phyloP scores from a whole-genome alignment of 768 basidiomycete genomes.

The Boletus insuetus region DNA sequence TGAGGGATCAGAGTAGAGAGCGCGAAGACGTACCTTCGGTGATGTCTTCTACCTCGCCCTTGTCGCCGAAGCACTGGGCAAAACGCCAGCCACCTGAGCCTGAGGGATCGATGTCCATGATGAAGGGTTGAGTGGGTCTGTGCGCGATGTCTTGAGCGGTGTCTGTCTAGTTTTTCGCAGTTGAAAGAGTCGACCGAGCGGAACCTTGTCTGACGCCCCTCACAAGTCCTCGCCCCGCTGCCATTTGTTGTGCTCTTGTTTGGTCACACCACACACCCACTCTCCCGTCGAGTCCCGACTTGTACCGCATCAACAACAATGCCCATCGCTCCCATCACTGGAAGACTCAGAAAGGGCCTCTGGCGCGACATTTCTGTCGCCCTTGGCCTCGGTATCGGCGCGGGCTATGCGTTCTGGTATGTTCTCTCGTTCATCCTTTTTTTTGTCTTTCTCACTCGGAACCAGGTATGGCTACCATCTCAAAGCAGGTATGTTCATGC shows the following conservation, averaged over 20 bases:
- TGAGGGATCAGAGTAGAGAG: constrained; percentile 13
- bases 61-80: constrained; percentile 99
- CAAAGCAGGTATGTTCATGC: constrained; percentile 55
- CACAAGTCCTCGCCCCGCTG: constrained; percentile 5
- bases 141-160: constrained; percentile 7
- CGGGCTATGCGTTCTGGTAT: constrained; percentile 83
- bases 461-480: constrained; percentile 81
- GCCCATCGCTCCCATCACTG: constrained; percentile 89
- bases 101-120: constrained; percentile 82
- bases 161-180: constrained; percentile 12
- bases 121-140: constrained; percentile 17
- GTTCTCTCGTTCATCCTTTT: constrained; percentile 29
- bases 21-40: constrained; percentile 76
- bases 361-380: constrained; percentile 79
- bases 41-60: constrained; percentile 98
- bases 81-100: constrained; percentile 94
- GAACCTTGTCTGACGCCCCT: constrained; percentile 17
- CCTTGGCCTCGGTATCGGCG: constrained; percentile 71
- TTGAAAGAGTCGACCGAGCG: constrained; percentile 18
- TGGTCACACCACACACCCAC: constrained; percentile 17
- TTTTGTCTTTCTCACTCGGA: constrained; percentile 26
- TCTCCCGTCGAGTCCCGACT: constrained; percentile 21
- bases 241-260: constrained; percentile 33
- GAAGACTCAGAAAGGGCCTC: constrained; percentile 90
- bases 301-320: constrained; percentile 42